phyloP scores from a whole-genome alignment of 2,329 filamentous ascomycete species.

The Fusarium succisae region DNA sequence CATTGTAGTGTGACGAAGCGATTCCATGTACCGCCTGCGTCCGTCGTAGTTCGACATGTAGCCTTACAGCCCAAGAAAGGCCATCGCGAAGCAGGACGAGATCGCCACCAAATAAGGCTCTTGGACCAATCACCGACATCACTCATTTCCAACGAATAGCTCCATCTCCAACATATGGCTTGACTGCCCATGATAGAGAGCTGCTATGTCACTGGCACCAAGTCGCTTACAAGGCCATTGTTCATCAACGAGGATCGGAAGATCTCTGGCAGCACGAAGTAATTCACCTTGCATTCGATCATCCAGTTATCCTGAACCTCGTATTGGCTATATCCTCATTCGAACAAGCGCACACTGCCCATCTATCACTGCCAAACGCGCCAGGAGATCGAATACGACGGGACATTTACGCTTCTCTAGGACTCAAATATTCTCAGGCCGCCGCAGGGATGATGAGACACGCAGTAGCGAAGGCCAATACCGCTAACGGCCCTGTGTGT shows the following conservation, averaged over 20 bases:
- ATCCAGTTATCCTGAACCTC: background rate
- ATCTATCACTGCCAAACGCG: background rate
- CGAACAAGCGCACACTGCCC: background rate
- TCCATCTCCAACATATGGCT: background rate
- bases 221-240: background rate
- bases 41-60: background rate
- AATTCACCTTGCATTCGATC: background rate
- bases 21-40: background rate
- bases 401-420: background rate
- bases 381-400: background rate
- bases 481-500: background rate
- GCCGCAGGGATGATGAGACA: background rate
- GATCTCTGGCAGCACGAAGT: background rate
- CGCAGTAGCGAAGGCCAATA: background rate
- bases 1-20: background rate
- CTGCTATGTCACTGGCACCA: background rate
- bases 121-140: background rate
- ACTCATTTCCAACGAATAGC: background rate
- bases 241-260: background rate
- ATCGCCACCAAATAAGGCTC: background rate
- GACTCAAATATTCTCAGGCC: background rate
- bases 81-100: background rate
- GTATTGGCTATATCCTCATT: background rate
- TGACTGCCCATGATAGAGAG: background rate
- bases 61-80: background rate